Evolutionary conservation across 2,329 filamentous ascomycete genomes (phyloP), one percentile per base, ranked within the genome.

Genomic region (Sordariomycetes sp.): DNA sequence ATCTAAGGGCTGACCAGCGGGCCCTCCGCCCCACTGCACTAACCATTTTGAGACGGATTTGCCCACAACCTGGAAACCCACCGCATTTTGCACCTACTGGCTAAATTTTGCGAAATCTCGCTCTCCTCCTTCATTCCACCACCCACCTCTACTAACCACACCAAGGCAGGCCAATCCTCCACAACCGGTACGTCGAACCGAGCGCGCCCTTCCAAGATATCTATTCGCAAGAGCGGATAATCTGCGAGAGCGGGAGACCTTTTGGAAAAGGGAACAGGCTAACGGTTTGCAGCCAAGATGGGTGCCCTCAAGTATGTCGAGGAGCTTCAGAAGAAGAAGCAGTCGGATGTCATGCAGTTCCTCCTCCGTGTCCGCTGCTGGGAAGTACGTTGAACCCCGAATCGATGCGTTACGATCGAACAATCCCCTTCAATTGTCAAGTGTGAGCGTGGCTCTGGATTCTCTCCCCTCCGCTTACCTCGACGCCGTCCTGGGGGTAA

Each of bases 301-400:
- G 92, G 92, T 85, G 90, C 90, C 77, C 86, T 95, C 71, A 98
- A 98, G 77, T 98, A 94, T 78, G 86, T 98, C 74, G 93, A 98
- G 82, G 92, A 98, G 81, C 84, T 98, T 76, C 87, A 95, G 72
- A 96, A 98, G 87, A 95, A 94, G 86, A 98, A 98, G 87, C 92
- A 98, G 83, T 94, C 86, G 69, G 92, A 98, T 80, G 84, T 98
- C 64, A 86, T 96, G 76, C 88, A 88, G 76, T 98, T 98, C 81
- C 83, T 98, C 74, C 86, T 95, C 71, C 90, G 87, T 69, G 87
- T 94, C 65, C 88, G 92, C 75, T 98, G 92, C 88, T 98, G 92
- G 92, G 92, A 98, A 86, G 90, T 90, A 77, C 73, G 78, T 77
- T 75, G 57, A 73, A 59, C 54, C 51, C 47, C 50, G 51, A 46